Conservation (phyloP, 2,329 filamentous ascomycete genomes). For the Talaromyces sp. region DNA sequence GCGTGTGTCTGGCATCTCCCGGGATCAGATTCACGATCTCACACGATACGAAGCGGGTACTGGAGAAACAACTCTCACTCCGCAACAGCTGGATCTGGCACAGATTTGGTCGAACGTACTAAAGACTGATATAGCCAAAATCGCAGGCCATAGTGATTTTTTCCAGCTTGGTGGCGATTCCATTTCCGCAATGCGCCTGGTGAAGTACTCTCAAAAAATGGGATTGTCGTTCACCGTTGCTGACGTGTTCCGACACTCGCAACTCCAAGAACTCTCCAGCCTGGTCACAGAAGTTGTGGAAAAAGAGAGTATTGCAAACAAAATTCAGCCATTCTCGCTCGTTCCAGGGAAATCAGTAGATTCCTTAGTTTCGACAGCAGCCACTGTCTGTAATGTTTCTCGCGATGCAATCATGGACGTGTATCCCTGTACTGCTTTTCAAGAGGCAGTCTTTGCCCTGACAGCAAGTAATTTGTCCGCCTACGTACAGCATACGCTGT, state of each 20-base stretch:
- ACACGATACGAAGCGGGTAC: no score
- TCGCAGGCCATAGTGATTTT: conserved; percentile 17
- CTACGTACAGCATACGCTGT: neutral
- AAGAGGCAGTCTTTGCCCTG: neutral
- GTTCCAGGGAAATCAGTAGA: neutral
- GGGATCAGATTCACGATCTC: neutral
- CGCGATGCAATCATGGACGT: neutral
- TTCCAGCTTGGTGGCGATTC: conserved; percentile 24
- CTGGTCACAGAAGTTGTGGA: no score
- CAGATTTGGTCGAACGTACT: conserved; percentile 3
- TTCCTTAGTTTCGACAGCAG: neutral
- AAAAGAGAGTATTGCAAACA: neutral
- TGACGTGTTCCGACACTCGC: conserved; percentile 3
- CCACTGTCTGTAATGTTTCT: neutral
- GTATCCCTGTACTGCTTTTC: conserved; percentile 3
- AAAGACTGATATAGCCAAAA: no score
- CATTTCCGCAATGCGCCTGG: conserved; percentile 17
- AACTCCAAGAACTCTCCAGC: neutral
- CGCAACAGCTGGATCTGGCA: conserved; percentile 9
- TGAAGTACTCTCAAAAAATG: conserved; percentile 3
- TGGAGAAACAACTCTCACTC: conserved; percentile 1
- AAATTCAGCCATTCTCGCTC: neutral
- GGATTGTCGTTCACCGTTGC: conserved; percentile 3
- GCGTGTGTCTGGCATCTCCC: neutral
- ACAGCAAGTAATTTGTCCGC: neutral